Percentiles rank a stretch among this genome's conserved stretches.
Conservation (phyloP, 768 basidiomycete genomes). For the Gelatoporia subvermispora region DNA sequence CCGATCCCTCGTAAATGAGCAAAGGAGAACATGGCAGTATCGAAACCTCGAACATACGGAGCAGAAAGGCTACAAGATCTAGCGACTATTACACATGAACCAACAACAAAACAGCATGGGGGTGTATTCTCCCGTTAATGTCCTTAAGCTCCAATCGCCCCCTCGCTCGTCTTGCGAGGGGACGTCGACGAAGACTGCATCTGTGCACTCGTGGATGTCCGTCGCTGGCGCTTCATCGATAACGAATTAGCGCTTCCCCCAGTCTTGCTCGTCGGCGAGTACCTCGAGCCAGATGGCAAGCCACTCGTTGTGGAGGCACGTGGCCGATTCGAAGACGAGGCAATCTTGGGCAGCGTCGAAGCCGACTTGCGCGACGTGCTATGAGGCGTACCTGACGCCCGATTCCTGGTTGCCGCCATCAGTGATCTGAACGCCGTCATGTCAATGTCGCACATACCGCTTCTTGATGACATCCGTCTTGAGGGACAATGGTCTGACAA, state of each 20-base stretch:
- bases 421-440: conserved; percentile 1
- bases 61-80: conserved; percentile 15
- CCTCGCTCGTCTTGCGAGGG: conserved; percentile 18
- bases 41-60: conserved; percentile 2
- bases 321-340: conserved; percentile 68
- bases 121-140: conserved; percentile 24
- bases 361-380: conserved; percentile 59
- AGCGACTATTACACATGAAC: conserved; percentile 14
- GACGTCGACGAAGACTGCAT: conserved; percentile 32
- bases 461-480: conserved; percentile 99
- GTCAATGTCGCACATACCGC: conserved; percentile 43
- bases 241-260: conserved; percentile 19
- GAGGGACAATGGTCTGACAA: conserved; percentile 87
- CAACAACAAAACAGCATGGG: conserved; percentile 33
- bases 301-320: conserved; percentile 65
- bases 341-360: conserved; percentile 66
- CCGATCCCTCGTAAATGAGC: conserved; percentile 10
- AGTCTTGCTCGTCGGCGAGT: conserved; percentile 29
- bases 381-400: conserved; percentile 72
- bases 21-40: conserved; percentile 2
- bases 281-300: conserved; percentile 39
- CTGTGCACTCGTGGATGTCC: conserved; percentile 61
- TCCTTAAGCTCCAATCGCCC: conserved; percentile 14
- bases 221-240: conserved; percentile 76
- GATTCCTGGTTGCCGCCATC: conserved; percentile 48